Base-by-base conservation (phyloP, 106 monocot genomes). In the Allium fistulosum region DNA sequence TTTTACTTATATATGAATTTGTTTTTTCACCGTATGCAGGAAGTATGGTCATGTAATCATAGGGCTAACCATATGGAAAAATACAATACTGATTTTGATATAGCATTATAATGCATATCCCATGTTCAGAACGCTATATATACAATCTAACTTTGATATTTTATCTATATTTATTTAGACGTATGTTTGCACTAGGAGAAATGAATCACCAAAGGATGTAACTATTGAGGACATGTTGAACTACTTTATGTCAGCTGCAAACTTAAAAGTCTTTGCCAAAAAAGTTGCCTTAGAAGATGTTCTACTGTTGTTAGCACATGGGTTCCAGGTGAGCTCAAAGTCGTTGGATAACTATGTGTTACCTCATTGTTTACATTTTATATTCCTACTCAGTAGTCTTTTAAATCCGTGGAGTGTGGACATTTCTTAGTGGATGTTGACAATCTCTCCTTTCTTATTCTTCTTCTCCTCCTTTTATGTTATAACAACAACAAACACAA, bases 281-380 rank as follows among this genome's bases (percentile, higher is more conserved):
- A 92, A 78, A 61, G 63, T 85, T n/a, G 57, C 71, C 58, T 49
- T 72, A 53, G 80, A 84, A 63, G 78, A 81, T 10, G 79, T 62
- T 37, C 77, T 70, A 59, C 14, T 87, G 27, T 85, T 92, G 27
- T 73, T 92, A 64, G 82, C 75, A 65, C 82, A 92, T 80, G 82
- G 80, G 28, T 92, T 85, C 71, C 87, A 92, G 87, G 91, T 87
- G 62, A 69, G 37, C 37, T 37, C 37, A 37, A 37, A 5, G 37
- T 59, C 10, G 4, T 65, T 66, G 8, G 37, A 4, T 7, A 51
- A 15, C 3, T 65, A 46, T 63, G 1, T 7, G 45, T 45, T 5
- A 37, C 37, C 37, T 28, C 10, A 15, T 67, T 13, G 6, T 16
- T 47, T 11, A 10, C 10, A 46, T 22, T 10, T 53, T 73, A 28